Conservation (phyloP, 169 alveolate genomes). For the Eimeria falciformis region DNA sequence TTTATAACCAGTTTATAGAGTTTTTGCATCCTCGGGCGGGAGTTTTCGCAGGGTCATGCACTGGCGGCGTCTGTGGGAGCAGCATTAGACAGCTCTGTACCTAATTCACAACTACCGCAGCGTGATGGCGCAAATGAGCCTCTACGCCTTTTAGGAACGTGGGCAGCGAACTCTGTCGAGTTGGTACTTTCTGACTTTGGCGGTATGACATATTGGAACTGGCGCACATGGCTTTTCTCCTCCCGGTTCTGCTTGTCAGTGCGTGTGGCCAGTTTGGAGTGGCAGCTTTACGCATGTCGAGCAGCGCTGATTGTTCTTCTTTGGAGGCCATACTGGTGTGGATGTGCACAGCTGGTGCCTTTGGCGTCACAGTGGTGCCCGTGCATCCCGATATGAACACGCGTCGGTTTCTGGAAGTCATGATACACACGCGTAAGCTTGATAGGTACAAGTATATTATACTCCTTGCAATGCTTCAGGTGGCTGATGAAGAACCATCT, state of each 20-base stretch:
- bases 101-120: conserved; percentile 43
- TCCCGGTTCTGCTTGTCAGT: no score
- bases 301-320: not conserved
- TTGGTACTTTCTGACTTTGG: conserved; percentile 61
- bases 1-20: not conserved
- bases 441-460: not conserved
- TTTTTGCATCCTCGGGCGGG: not conserved
- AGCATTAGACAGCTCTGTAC: conserved; percentile 22
- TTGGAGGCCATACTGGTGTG: not conserved
- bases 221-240: no score
- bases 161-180: conserved; percentile 58
- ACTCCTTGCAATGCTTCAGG: no score
- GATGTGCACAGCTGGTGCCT: conserved; percentile 38
- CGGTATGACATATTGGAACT: not conserved
- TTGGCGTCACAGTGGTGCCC: conserved; percentile 52
- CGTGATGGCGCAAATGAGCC: conserved; percentile 52
- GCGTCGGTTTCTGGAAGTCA: conserved; percentile 61
- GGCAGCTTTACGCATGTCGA: no score
- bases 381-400: conserved; percentile 67
- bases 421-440: conserved; percentile 30
- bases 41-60: conserved; percentile 1
- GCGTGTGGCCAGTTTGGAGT: no score
- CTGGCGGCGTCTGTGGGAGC: conserved; percentile 38
- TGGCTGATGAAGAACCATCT: no score
- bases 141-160: conserved; percentile 32